phyloP scores from a whole-genome alignment of 345 rosid species.

The Firmiana major region DNA sequence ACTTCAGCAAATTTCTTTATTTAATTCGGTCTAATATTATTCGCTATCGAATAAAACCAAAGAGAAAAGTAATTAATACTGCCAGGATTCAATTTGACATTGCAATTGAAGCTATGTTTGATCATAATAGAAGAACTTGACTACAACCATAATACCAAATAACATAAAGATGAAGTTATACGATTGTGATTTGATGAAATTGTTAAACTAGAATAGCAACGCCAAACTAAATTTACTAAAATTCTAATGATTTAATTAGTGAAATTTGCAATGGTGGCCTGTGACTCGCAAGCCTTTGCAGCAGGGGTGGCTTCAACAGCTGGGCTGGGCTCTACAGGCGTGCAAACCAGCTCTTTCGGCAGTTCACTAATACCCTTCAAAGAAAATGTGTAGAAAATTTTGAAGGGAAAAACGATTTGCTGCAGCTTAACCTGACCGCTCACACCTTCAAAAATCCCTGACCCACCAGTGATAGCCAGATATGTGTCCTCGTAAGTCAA shows the following conservation, averaged over 20 bases:
- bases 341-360: slow-evolving; percentile 35
- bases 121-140: no score
- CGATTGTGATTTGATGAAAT: no score
- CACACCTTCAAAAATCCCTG: slow-evolving; percentile 61
- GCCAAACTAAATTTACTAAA: no score
- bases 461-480: slow-evolving; percentile 56
- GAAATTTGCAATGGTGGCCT: slow-evolving; percentile 34
- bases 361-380: slow-evolving; percentile 42
- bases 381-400: slow-evolving; percentile 54
- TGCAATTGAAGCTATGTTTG: no score
- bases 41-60: no score
- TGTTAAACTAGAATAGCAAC: no score
- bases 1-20: no score
- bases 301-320: slow-evolving; percentile 40
- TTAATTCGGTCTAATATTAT: no score
- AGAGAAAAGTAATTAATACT: no score
- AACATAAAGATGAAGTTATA: no score
- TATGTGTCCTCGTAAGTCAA: slow-evolving; percentile 60
- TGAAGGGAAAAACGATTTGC: slow-evolving; percentile 50
- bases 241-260: slow-evolving; percentile 22
- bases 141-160: no score
- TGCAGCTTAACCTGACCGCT: slow-evolving; percentile 51
- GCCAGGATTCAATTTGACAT: no score
- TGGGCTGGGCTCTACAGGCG: slow-evolving; percentile 39
- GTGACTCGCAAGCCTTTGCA: slow-evolving; percentile 45